Evolutionary conservation across 1,284 basidiomycete species (phyloP).

Genomic region (Tremellales sp.): DNA sequence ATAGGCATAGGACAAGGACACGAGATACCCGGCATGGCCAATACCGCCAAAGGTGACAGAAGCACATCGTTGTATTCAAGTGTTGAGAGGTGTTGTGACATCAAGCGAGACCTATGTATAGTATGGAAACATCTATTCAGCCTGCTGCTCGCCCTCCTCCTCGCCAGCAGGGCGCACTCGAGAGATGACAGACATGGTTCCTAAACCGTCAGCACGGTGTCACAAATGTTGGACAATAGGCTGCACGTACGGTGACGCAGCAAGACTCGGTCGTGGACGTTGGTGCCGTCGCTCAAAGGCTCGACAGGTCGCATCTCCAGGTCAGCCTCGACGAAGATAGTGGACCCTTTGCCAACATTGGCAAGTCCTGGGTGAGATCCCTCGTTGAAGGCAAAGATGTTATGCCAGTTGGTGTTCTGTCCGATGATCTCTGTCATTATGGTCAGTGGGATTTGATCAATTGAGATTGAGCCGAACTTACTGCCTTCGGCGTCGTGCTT

Average conservation of each 20-base stretch:
- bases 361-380: constrained; percentile 22
- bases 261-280: constrained; percentile 27
- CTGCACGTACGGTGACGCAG: constrained; percentile 35
- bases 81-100: too few relatives aligned
- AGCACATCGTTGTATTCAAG: too few relatives aligned
- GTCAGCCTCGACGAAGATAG: constrained; percentile 44
- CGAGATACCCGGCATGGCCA: too few relatives aligned
- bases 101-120: too few relatives aligned
- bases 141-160: constrained; percentile 2
- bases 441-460: not conserved
- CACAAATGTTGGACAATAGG: too few relatives aligned
- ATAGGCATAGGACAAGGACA: too few relatives aligned
- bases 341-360: constrained; percentile 38
- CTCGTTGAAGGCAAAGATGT: constrained; percentile 41
- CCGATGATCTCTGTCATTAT: constrained; percentile 12
- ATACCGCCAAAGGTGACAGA: too few relatives aligned
- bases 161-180: constrained; percentile 17
- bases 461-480: constrained; percentile 1
- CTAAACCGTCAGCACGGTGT: constrained; percentile 7
- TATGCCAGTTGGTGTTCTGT: constrained; percentile 41
- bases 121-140: constrained; percentile 1
- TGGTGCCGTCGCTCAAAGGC: constrained; percentile 17
- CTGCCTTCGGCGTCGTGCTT: constrained; percentile 3
- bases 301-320: constrained; percentile 34
- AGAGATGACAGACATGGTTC: constrained; percentile 27